phyloP scores from a whole-genome alignment of 176 grass and related monocot species.

The Avena eriantha region DNA sequence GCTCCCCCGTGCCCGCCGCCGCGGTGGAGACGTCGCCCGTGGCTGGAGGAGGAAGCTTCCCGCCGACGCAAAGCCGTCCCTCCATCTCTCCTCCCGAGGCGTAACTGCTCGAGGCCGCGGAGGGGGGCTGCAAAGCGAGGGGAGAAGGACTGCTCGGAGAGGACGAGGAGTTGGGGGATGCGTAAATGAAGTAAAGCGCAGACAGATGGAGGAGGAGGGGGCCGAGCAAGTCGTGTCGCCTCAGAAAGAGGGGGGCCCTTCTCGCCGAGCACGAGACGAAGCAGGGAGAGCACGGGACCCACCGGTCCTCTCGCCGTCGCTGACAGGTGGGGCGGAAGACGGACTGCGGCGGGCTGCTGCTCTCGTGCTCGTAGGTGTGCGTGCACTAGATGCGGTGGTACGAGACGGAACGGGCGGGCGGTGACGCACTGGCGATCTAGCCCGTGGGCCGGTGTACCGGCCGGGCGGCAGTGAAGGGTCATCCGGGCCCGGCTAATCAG shows the following conservation, averaged over 20 bases:
- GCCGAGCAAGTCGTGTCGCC: background rate
- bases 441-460: slow-evolving; percentile 13
- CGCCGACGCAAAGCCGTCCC: background rate
- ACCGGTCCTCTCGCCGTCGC: no score
- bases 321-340: background rate
- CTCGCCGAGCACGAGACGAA: background rate
- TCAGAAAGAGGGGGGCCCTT: background rate
- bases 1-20: slow-evolving; percentile 10
- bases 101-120: background rate
- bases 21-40: slow-evolving; percentile 50
- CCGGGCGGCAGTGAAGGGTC: background rate
- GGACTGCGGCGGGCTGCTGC: background rate
- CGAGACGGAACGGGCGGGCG: background rate
- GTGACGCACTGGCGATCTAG: slow-evolving; percentile 12
- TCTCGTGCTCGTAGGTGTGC: background rate
- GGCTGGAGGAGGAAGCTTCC: slow-evolving; percentile 37
- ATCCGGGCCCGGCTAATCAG: background rate
- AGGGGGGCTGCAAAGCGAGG: background rate
- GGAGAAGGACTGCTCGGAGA: slow-evolving; percentile 21
- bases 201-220: background rate
- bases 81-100: background rate
- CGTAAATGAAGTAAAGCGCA: background rate
- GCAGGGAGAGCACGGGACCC: background rate
- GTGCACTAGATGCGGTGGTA: slow-evolving; percentile 13
- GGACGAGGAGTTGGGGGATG: background rate